Conservation (phyloP, 75 land plant genomes). For the Azolla pinnata region DNA sequence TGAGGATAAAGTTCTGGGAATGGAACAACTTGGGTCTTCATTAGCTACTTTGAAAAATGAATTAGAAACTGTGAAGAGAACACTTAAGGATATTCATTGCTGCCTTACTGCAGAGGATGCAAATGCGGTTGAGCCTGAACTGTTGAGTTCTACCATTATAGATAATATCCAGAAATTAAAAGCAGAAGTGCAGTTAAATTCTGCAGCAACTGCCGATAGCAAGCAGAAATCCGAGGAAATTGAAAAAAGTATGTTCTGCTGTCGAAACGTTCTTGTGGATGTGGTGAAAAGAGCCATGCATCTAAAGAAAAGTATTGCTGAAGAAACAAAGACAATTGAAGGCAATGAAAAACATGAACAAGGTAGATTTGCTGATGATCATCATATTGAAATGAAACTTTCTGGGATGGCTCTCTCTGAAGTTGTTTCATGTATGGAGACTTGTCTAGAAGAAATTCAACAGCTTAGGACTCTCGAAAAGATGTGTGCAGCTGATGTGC, state of each 20-base stretch:
- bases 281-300: too few relatives aligned
- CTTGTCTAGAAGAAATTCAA: conserved; percentile 5
- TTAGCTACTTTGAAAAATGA: background rate
- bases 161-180: background rate
- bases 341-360: background rate
- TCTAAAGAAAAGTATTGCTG: background rate
- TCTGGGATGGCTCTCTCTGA: too few relatives aligned
- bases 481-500: background rate
- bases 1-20: background rate
- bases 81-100: background rate
- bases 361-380: too few relatives aligned
- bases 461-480: background rate
- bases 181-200: too few relatives aligned
- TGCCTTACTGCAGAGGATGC: background rate
- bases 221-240: too few relatives aligned
- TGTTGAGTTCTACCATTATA: background rate
- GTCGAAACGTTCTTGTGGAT: too few relatives aligned
- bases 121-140: background rate
- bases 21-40: background rate
- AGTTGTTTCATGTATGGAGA: background rate
- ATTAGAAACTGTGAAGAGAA: background rate
- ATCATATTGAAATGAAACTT: too few relatives aligned
- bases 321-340: background rate
- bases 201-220: too few relatives aligned
- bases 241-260: too few relatives aligned